These are phyloP conservation scores for Spathaspora jeffriesii DNA, from an alignment of 1,139 yeast genomes.

Conservation along the genomic window DNA sequence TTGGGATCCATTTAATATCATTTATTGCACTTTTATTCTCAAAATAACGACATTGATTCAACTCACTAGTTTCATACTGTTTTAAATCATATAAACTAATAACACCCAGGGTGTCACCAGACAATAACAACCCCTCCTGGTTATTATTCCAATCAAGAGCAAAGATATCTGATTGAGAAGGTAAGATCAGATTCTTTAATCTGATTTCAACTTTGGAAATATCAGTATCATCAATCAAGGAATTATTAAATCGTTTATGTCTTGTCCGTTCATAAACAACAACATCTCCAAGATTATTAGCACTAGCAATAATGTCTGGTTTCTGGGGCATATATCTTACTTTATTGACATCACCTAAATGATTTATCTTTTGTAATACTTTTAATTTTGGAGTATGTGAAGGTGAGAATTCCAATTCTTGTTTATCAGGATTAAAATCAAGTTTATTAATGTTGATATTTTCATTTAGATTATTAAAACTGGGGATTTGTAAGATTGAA, in stretches of 20 bases:
- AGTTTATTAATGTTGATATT: constrained; percentile 32
- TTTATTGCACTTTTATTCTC: constrained; percentile 32
- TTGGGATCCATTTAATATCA: constrained; percentile 60
- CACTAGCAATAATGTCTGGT: constrained; percentile 44
- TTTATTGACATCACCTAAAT: constrained; percentile 45
- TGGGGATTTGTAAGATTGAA: constrained; percentile 40
- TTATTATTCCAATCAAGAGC: constrained; percentile 49
- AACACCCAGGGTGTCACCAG: constrained; percentile 39
- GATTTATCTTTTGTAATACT: constrained; percentile 41
- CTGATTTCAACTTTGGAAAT: constrained; percentile 20
- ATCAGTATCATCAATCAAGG: constrained; percentile 26
- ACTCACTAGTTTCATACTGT: constrained; percentile 16
- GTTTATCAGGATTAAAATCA: constrained; percentile 39
- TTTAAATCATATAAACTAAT: constrained; percentile 37
- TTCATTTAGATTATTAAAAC: constrained; percentile 31
- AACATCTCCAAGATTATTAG: constrained; percentile 40
- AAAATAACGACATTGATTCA: constrained; percentile 13
- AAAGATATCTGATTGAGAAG: constrained; percentile 30
- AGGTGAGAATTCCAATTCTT: constrained; percentile 39
- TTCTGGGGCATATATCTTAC: constrained; percentile 45
- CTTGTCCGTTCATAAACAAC: constrained; percentile 54
- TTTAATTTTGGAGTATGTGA: constrained; percentile 23
- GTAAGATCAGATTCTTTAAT: constrained; percentile 6
- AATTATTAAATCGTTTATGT: constrained; percentile 43
- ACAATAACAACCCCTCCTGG: constrained; percentile 32